Evolutionary conservation across 225 moss, liverwort and hornwort genomes (phyloP).

Genomic region (Sphagnum tenellum): DNA sequence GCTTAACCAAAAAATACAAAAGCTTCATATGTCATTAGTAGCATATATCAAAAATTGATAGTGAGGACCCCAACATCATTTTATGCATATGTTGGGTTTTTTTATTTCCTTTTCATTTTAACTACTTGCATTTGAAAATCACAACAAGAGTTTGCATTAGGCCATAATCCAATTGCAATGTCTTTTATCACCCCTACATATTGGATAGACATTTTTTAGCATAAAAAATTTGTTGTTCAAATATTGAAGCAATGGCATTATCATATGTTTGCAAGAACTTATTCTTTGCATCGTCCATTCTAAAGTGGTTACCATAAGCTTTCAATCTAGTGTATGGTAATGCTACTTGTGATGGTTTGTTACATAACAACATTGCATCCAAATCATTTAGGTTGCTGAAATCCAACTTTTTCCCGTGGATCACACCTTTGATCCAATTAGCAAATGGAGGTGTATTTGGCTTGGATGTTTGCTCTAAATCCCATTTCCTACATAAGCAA

Average conservation of each 20-base stretch:
- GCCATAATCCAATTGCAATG: conserved; percentile 1
- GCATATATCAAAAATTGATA: not conserved
- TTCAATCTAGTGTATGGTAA: not conserved
- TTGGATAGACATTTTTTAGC: no score
- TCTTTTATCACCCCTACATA: not conserved
- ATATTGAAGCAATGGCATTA: no score
- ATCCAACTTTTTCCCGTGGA: not conserved
- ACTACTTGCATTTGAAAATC: not conserved
- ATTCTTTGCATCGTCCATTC: not conserved
- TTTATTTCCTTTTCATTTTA: not conserved
- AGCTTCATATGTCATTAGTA: not conserved
- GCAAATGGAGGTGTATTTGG: not conserved
- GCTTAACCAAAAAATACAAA: not conserved
- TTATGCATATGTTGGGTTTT: not conserved
- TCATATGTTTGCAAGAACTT: no score
- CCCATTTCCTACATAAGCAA: not conserved
- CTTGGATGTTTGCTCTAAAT: not conserved
- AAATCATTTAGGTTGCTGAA: not conserved
- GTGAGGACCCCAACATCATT: not conserved
- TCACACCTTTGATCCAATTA: not conserved
- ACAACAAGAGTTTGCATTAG: not conserved
- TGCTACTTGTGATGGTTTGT: not conserved
- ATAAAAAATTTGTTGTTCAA: no score
- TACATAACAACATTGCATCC: not conserved
- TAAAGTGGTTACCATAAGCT: not conserved